Base-by-base conservation (phyloP, 2,329 filamentous ascomycete genomes). In the Alternaria angustiovoidea region DNA sequence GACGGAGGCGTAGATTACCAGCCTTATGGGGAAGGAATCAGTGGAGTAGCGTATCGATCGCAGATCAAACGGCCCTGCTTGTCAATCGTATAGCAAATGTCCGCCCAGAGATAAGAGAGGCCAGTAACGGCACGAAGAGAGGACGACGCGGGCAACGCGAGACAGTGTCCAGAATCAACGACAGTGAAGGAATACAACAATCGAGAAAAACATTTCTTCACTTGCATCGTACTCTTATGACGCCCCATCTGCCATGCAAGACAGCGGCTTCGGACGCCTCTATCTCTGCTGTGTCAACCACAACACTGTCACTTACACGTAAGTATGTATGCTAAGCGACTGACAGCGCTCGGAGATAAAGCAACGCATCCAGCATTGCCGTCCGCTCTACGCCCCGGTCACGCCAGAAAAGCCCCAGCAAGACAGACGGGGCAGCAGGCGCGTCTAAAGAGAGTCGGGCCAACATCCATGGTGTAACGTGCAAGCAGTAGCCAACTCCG, bases 251-350 rank as follows among this genome's bases (percentile, higher is more conserved):
- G 11, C 20, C 20, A 16, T 42, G 39, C 34, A 14, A n/a, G 16
- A 26, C 22, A 38, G 32, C 30, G 56, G 42, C 26, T 49, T 44
- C 32, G 38, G 34, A 54, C 46, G 59, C 58, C 46, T 56, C 61
- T 66, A 66, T 66, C 64, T 66, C 22, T 38, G 28, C 32, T 49
- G 41, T 39, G 46, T 46, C 32, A 53, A 59, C 44, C 28, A 53
- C 1, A 36, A 38, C 47, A 36, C 38, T 51, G 47, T 20, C 43
- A 28, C 12, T 34, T 60, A 55, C 60, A 64, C 64, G 62, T 64
- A 64, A 60, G 56, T 43, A 52, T 16, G 43, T 59, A 34, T 60
- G 54, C 55, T 68, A 68, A 70, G 63, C 63, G 62, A 62, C 51
- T 51, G 26, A 24, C 57, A 60, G 54, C 57, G 58, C 64, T 36